Evolutionary conservation across 108 stramenopile genomes (phyloP).

Genomic region (Parmales sp.): DNA sequence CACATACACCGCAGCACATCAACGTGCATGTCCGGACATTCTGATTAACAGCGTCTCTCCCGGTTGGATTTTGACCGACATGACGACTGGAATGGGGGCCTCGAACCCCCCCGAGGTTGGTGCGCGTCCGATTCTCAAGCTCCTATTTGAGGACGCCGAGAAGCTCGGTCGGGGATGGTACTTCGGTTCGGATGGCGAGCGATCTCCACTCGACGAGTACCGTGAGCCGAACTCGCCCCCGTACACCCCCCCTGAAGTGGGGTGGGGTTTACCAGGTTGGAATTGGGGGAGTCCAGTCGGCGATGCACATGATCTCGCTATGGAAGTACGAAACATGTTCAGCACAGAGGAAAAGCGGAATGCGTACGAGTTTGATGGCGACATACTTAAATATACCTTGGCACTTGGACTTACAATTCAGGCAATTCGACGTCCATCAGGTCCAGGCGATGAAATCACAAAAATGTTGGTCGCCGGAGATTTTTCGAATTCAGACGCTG

Average conservation of each 20-base stretch:
- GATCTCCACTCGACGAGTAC: slow-evolving; percentile 12
- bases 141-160: slow-evolving; percentile 7
- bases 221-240: slow-evolving; percentile 7
- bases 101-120: slow-evolving; percentile 11
- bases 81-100: slow-evolving; percentile 16
- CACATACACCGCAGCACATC: not conserved
- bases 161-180: slow-evolving; percentile 1
- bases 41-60: slow-evolving; percentile 6
- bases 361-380: too few species aligned
- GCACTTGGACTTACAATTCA: too few species aligned
- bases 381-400: too few species aligned
- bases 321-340: too few species aligned
- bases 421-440: too few species aligned
- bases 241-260: not conserved
- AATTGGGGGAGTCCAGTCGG: too few species aligned
- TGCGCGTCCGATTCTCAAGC: not conserved
- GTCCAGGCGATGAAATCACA: too few species aligned
- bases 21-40: not conserved
- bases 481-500: too few species aligned
- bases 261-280: too few species aligned
- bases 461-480: too few species aligned
- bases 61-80: slow-evolving; percentile 7
- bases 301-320: too few species aligned
- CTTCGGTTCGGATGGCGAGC: slow-evolving; percentile 7
- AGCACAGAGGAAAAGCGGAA: too few species aligned